Evolutionary conservation across 306 rosid species (phyloP).

Genomic region (Citrullus mucosospermus): DNA sequence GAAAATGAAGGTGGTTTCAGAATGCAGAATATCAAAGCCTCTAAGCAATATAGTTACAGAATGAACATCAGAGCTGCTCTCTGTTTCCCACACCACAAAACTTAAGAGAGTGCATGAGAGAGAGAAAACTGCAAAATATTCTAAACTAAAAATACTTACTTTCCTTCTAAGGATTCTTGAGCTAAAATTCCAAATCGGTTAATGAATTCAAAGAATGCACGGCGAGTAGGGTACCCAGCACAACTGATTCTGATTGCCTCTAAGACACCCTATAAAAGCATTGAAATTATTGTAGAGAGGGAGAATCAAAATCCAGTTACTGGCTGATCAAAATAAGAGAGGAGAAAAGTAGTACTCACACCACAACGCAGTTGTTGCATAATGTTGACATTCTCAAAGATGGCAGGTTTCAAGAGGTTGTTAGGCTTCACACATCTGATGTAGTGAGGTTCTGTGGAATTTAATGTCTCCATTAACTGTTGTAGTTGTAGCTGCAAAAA

Average conservation of each 20-base stretch:
- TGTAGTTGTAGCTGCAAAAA: conserved; percentile 90
- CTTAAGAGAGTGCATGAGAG: neutral
- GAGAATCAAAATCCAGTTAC: conserved; percentile 1
- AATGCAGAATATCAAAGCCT: neutral
- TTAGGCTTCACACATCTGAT: conserved; percentile 98
- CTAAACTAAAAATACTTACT: conserved; percentile 36
- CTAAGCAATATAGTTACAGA: neutral
- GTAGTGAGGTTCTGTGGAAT: conserved; percentile 93
- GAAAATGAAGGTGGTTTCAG: conserved; percentile 12
- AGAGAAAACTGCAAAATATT: conserved; percentile 5
- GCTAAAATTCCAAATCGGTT: conserved; percentile 83
- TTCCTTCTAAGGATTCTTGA: conserved; percentile 53
- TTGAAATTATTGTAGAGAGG: conserved; percentile 7
- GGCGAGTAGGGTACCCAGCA: conserved; percentile 98
- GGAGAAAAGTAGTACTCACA: conserved; percentile 47
- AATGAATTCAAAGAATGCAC: conserved; percentile 72
- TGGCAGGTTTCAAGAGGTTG: conserved; percentile 87
- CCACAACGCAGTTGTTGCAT: conserved; percentile 99
- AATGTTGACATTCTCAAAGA: conserved; percentile 85
- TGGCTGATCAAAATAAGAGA: conserved; percentile 16
- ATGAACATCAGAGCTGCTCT: neutral
- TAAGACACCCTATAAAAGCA: conserved; percentile 75
- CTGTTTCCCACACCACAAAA: neutral
- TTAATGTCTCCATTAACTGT: conserved; percentile 76
- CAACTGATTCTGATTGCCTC: conserved; percentile 99